A percentile compares a stretch with the other conserved stretches of the same genome.
Conservation (phyloP, 352 stramenopile species). For the Phytopythium chamaehyphon region DNA sequence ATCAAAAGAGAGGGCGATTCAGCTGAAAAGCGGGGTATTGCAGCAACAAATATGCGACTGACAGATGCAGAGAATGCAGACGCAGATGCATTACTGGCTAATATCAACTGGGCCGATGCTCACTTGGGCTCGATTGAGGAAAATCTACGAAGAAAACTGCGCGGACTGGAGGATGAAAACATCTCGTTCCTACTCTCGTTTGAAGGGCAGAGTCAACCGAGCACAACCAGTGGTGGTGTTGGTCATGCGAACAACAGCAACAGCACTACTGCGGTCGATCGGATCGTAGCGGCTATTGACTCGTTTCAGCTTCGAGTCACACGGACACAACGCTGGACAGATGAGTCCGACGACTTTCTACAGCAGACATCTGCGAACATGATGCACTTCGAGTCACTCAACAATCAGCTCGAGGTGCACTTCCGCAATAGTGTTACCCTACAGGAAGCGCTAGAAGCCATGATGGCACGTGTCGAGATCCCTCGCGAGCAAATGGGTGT, state of each 20-base stretch:
- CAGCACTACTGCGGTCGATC: conserved; percentile 40
- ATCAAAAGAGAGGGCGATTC: conserved; percentile 3
- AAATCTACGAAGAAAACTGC: conserved; percentile 50
- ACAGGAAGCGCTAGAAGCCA: conserved; percentile 40
- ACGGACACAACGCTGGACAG: conserved; percentile 48
- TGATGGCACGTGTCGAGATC: conserved; percentile 54
- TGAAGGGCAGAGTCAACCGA: conserved; percentile 25
- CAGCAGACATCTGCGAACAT: conserved; percentile 62
- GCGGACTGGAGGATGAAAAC: conserved; percentile 64
- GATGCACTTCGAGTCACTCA: conserved; percentile 72
- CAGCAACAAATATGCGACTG: conserved; percentile 28
- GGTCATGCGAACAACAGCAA: background rate
- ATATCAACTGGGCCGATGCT: conserved; percentile 57
- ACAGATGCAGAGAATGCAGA: conserved; percentile 59
- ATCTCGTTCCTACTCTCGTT: conserved; percentile 70
- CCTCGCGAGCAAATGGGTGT: conserved; percentile 47
- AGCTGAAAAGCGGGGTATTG: conserved; percentile 7
- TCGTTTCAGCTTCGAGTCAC: conserved; percentile 40
- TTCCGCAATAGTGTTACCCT: conserved; percentile 78
- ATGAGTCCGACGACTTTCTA: conserved; percentile 53
- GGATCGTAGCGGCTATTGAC: conserved; percentile 56
- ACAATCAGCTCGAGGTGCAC: conserved; percentile 76
- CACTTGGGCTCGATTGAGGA: conserved; percentile 49
- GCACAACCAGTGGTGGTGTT: background rate
- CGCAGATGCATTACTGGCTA: conserved; percentile 37